phyloP scores from a whole-genome alignment of 2,329 filamentous ascomycete genomes.

The Sclerotinia borealis region DNA sequence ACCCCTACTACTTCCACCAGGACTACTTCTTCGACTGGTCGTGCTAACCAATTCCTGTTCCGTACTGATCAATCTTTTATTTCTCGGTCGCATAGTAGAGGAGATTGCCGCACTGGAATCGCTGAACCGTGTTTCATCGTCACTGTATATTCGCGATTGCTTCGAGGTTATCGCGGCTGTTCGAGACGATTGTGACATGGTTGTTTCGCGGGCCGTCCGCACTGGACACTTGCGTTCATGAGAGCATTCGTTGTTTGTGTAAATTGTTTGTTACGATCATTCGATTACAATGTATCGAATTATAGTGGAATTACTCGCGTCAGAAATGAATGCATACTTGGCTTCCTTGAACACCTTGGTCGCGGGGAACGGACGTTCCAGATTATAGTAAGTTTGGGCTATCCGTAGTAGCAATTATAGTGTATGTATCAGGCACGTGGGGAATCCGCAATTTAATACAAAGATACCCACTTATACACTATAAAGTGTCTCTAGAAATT shows the following conservation, averaged over 20 bases:
- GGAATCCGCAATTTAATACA: slow-evolving; percentile 4
- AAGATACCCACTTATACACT: background rate
- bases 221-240: slow-evolving; percentile 21
- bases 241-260: slow-evolving; percentile 16
- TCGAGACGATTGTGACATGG: slow-evolving; percentile 15
- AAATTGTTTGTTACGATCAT: background rate
- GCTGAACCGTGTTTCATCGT: slow-evolving; percentile 3
- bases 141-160: slow-evolving; percentile 12
- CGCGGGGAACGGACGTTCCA: slow-evolving; percentile 12
- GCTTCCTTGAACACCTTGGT: background rate
- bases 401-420: slow-evolving; percentile 12
- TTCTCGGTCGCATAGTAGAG: slow-evolving; percentile 28
- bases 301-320: background rate
- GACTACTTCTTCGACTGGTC: slow-evolving; percentile 28
- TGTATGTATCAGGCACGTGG: slow-evolving; percentile 9
- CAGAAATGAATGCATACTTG: slow-evolving; percentile 1
- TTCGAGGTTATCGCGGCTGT: slow-evolving; percentile 16
- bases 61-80: slow-evolving; percentile 27
- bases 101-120: slow-evolving; percentile 6
- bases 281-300: background rate
- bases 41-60: slow-evolving; percentile 30
- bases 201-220: slow-evolving; percentile 23
- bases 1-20: slow-evolving; percentile 37
- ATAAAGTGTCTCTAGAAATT: background rate
- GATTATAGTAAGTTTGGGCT: slow-evolving; percentile 9